Base-by-base conservation (phyloP, 2,329 filamentous ascomycete genomes). In the Periconia sp. region DNA sequence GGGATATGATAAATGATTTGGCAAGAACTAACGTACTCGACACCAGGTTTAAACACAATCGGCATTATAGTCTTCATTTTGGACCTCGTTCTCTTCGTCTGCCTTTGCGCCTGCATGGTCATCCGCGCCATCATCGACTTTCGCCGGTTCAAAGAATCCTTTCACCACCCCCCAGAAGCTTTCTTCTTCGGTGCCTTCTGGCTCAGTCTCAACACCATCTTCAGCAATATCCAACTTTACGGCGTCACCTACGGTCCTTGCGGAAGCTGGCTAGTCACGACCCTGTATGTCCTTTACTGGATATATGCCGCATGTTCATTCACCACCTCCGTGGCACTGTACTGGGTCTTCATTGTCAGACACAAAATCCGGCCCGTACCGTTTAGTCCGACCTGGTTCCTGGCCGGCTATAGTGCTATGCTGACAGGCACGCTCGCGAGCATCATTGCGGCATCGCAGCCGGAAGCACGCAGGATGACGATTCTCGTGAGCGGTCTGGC, bases 371-470 rank as follows among this genome's bases (percentile, higher is more conserved):
- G 75, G 1, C 74, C 89, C 2, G 79, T 86, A 43, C 83, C 81
- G 7, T 88, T 89, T 81, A 87, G 85, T 75, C 87, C 88, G 0
- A 83, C 84, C 0, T 88, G 87, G 84, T 84, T 90, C 51, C 74
- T 91, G 1, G 87, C 87, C 27, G 86, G 66, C 72, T 91, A 54
- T 89, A 89, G 71, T 72, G 81, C 17, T 62, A 90, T 91, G 88
- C 77, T 91, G 1, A 83, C 81, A 0, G 88, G 88, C 0, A 90
- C 87, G 1, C 82, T 91, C 23, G 86, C 87, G 0, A 81, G 82
- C 0, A 79, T 88, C 45, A 85, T 90, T 41, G 79, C 83, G 2
- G 75, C 76, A 1, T 78, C 77, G 0, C 87, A 90, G 57, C 82
- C 85, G 0, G 72, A 79, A 1, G 72, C 76, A 2, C 70, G 79